These are phyloP conservation scores for Rhodotorula graminis DNA, from an alignment of 768 basidiomycete genomes.

Conservation along the genomic window DNA sequence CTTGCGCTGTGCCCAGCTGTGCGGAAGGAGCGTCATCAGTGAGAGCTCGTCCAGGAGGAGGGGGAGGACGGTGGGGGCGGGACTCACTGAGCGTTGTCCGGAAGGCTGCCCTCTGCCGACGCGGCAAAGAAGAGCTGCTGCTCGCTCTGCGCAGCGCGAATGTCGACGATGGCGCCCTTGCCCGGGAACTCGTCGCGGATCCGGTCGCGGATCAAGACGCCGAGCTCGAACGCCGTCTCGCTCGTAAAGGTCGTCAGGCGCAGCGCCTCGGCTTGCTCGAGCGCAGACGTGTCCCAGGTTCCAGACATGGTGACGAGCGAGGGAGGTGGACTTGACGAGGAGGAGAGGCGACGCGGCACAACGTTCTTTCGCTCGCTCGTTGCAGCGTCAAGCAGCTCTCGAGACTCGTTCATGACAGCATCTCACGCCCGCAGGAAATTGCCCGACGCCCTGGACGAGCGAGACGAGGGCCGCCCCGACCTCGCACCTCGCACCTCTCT, in stretches of 20 bases:
- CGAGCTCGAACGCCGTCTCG: slow-evolving; percentile 14
- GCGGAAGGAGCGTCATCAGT: background rate
- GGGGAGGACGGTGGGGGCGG: too few species aligned
- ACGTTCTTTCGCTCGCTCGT: too few species aligned
- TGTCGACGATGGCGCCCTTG: slow-evolving; percentile 17
- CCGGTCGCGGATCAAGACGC: background rate
- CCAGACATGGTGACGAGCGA: background rate
- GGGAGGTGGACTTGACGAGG: too few species aligned
- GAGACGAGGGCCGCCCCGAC: too few species aligned
- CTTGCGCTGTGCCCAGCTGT: slow-evolving; percentile 20
- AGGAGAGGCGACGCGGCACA: too few species aligned
- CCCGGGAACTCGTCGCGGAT: background rate
- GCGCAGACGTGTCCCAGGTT: slow-evolving; percentile 7
- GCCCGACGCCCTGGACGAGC: too few species aligned
- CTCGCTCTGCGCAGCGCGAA: slow-evolving; percentile 5
- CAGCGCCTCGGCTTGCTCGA: slow-evolving; percentile 6
- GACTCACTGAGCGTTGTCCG: background rate
- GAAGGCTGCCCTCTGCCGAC: slow-evolving; percentile 1
- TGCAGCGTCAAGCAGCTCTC: too few species aligned
- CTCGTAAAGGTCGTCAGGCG: slow-evolving; percentile 18
- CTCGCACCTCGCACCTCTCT: too few species aligned
- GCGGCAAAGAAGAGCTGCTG: slow-evolving; percentile 23
- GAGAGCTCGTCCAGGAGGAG: too few species aligned
- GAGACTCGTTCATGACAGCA: too few species aligned
- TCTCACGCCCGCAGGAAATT: too few species aligned